Evolutionary conservation across 2,329 filamentous ascomycete species (phyloP).

Genomic region (Gremmenia infestans): DNA sequence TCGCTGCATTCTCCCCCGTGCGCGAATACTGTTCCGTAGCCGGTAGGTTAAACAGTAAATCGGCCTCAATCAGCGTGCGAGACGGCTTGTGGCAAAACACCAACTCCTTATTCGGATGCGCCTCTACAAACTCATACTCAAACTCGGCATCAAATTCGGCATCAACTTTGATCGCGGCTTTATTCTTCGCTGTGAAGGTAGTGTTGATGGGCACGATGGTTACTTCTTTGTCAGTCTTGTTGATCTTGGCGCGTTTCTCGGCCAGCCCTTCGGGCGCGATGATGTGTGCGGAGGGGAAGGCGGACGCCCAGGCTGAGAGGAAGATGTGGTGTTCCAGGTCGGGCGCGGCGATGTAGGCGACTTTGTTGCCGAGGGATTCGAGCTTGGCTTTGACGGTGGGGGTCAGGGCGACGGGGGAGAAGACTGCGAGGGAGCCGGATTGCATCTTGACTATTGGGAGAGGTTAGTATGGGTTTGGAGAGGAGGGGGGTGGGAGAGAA

Average conservation of each 20-base stretch:
- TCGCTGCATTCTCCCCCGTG: slow-evolving; percentile 46
- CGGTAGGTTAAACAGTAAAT: slow-evolving; percentile 88
- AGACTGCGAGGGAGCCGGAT: slow-evolving; percentile 75
- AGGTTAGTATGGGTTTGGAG: neutral
- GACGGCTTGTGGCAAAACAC: slow-evolving; percentile 82
- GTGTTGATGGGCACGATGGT: slow-evolving; percentile 52
- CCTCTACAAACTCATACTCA: slow-evolving; percentile 75
- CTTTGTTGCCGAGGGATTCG: slow-evolving; percentile 59
- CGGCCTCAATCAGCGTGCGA: slow-evolving; percentile 76
- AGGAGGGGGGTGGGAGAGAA: neutral
- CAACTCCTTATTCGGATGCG: slow-evolving; percentile 78
- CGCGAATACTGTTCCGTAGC: slow-evolving; percentile 76
- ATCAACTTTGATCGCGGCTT: slow-evolving; percentile 50
- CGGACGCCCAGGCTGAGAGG: slow-evolving; percentile 75
- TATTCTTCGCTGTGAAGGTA: slow-evolving; percentile 57
- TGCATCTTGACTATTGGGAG: slow-evolving; percentile 64
- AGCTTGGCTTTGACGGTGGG: slow-evolving; percentile 63
- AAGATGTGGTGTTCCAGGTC: slow-evolving; percentile 97
- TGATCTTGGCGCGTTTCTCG: slow-evolving; percentile 66
- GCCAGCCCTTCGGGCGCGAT: slow-evolving; percentile 78
- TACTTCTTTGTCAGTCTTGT: slow-evolving; percentile 45
- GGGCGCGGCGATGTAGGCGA: slow-evolving; percentile 80
- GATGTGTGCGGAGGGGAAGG: slow-evolving; percentile 72
- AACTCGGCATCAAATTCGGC: slow-evolving; percentile 85
- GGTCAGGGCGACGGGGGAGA: slow-evolving; percentile 86